Percentiles rank a stretch among this genome's conserved stretches.
These are phyloP conservation scores for Cytospora leucostoma DNA, from an alignment of 2,329 filamentous ascomycete genomes.

Conservation along the genomic window DNA sequence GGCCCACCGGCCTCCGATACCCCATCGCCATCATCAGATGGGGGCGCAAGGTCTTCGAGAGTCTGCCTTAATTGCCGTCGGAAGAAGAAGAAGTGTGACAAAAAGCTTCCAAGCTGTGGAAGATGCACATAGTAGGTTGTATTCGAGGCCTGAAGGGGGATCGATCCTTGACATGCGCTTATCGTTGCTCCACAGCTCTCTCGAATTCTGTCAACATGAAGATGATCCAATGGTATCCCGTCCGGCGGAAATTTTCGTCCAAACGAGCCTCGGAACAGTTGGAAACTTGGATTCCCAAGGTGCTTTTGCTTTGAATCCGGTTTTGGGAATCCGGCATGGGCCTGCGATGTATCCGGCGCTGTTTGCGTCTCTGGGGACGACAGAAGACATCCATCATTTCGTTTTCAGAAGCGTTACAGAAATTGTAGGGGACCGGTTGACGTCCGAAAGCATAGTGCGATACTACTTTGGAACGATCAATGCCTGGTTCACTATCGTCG, in stretches of 20 bases:
- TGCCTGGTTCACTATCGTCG: constrained; percentile 36
- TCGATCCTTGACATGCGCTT: not conserved
- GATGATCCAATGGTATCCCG: constrained; percentile 29
- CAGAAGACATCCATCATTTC: constrained; percentile 34
- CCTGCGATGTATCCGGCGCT: constrained; percentile 31
- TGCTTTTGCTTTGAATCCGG: constrained; percentile 27
- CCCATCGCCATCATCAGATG: constrained; percentile 28
- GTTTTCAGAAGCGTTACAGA: constrained; percentile 33
- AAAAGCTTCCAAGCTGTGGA: constrained; percentile 34
- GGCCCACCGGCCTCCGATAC: constrained; percentile 25
- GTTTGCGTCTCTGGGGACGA: constrained; percentile 32
- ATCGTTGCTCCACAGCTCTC: constrained; percentile 29
- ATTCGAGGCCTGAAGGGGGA: not conserved
- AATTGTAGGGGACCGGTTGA: constrained; percentile 30
- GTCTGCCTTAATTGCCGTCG: constrained; percentile 35
- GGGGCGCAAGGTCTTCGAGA: constrained; percentile 32
- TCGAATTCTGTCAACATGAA: constrained; percentile 34
- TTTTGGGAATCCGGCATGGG: constrained; percentile 28
- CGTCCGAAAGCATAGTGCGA: constrained; percentile 31
- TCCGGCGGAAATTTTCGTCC: constrained; percentile 19
- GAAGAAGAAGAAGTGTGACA: constrained; percentile 37
- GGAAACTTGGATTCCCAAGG: constrained; percentile 10
- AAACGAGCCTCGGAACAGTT: constrained; percentile 20
- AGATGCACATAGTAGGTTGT: constrained; percentile 35
- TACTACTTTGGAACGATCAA: constrained; percentile 35